Percentiles rank a stretch among this genome's conserved stretches.
These are phyloP conservation scores for Triticum urartu DNA, from an alignment of 176 grass and related monocot species.

Conservation along the genomic window DNA sequence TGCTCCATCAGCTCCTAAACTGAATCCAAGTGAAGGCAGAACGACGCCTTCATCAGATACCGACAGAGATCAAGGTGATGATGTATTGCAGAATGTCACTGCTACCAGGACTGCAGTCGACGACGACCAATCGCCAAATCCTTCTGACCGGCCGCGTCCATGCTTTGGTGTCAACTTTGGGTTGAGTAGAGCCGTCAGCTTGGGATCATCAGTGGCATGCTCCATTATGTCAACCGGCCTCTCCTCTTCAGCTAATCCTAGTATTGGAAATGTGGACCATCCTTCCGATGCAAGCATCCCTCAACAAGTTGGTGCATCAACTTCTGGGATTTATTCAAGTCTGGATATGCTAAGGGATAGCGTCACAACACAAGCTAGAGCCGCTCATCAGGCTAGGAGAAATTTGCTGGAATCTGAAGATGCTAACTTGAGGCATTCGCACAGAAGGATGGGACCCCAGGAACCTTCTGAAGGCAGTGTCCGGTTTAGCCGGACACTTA, in stretches of 20 bases:
- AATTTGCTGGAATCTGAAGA: conserved; percentile 61
- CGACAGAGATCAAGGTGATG: conserved; percentile 45
- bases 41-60: conserved; percentile 26
- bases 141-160: conserved; percentile 37
- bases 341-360: conserved; percentile 50
- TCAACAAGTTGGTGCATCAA: conserved; percentile 23
- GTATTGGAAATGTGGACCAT: conserved; percentile 19
- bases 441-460: conserved; percentile 59
- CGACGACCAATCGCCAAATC: conserved; percentile 24
- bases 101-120: conserved; percentile 10
- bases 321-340: conserved; percentile 46
- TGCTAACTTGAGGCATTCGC: conserved; percentile 44
- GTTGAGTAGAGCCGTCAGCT: conserved; percentile 79
- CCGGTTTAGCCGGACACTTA: conserved; percentile 81
- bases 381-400: conserved; percentile 43
- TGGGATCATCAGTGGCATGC: conserved; percentile 69
- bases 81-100: conserved; percentile 33
- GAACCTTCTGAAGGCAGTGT: conserved; percentile 83
- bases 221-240: conserved; percentile 57
- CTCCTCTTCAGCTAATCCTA: conserved; percentile 46
- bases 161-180: conserved; percentile 69
- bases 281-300: conserved; percentile 29
- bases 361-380: conserved; percentile 52
- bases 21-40: conserved; percentile 36
- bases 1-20: conserved; percentile 21